These are phyloP conservation scores for Oryza australiensis DNA, from an alignment of 176 grass and related monocot species.

Conservation along the genomic window DNA sequence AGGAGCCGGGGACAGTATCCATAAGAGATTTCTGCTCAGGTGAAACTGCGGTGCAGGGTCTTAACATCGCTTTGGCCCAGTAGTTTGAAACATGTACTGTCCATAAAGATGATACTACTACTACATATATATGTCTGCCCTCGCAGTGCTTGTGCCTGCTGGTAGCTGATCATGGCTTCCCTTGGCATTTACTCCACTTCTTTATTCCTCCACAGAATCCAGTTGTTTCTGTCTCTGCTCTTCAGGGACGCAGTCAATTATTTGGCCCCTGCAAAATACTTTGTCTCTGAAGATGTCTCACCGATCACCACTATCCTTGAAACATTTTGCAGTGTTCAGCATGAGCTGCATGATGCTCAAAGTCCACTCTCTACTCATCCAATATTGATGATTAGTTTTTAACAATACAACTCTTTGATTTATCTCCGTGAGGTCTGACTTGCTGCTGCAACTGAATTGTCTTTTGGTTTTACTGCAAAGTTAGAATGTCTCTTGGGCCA, in stretches of 20 bases:
- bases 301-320: not conserved
- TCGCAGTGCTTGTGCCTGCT: conserved; percentile 34
- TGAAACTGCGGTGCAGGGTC: conserved; percentile 28
- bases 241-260: conserved; percentile 21
- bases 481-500: not conserved
- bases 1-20: conserved; percentile 10
- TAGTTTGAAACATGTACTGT: conserved; percentile 14
- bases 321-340: conserved; percentile 19
- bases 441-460: not conserved
- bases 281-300: not conserved
- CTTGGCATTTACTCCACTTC: conserved; percentile 35
- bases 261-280: not conserved
- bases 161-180: conserved; percentile 36
- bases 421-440: not conserved
- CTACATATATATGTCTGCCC: conserved; percentile 28
- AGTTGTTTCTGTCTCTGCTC: conserved; percentile 26
- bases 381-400: not conserved
- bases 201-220: conserved; percentile 28
- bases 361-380: not conserved
- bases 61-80: conserved; percentile 35
- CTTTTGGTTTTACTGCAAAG: not conserved
- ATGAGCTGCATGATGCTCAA: conserved; percentile 12
- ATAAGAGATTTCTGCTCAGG: conserved; percentile 31
- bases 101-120: conserved; percentile 34
- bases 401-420: not conserved